Conservation (phyloP, 2,329 filamentous ascomycete species). For the Nemania sp. region DNA sequence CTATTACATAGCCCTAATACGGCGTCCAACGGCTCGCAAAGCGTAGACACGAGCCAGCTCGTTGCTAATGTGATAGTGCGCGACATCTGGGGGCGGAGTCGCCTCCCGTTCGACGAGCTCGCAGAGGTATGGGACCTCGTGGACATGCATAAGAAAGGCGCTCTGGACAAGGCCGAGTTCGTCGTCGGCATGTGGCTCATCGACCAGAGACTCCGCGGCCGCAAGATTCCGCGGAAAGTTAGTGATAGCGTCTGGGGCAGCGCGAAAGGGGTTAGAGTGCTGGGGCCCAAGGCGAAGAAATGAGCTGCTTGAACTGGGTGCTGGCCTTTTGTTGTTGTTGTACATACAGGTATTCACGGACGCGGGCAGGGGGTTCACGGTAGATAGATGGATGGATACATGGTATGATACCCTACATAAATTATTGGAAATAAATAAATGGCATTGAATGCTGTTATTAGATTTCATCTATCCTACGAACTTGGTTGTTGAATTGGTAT, state of each 20-base stretch:
- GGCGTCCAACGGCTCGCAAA: conserved; percentile 11
- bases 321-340: background rate
- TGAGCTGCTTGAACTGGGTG: background rate
- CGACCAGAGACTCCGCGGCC: conserved; percentile 76
- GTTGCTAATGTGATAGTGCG: conserved; percentile 70
- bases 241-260: conserved; percentile 77
- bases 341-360: background rate
- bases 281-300: conserved; percentile 25
- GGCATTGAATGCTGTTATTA: background rate
- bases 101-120: conserved; percentile 68
- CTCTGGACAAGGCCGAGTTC: conserved; percentile 70
- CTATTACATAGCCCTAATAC: conserved; percentile 39
- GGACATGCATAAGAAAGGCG: conserved; percentile 57
- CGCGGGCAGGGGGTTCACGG: background rate
- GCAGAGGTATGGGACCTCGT: conserved; percentile 79
- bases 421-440: too few relatives aligned
- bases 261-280: conserved; percentile 53
- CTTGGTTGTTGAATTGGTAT: too few relatives aligned
- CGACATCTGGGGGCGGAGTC: conserved; percentile 75
- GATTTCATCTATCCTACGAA: background rate
- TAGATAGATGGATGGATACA: too few relatives aligned
- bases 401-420: conserved; percentile 22
- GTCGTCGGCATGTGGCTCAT: conserved; percentile 83
- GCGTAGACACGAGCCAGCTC: conserved; percentile 46
- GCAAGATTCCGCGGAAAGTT: conserved; percentile 74